These are phyloP conservation scores for Fusarium caatingaense DNA, from an alignment of 2,329 filamentous ascomycete genomes.

Conservation along the genomic window DNA sequence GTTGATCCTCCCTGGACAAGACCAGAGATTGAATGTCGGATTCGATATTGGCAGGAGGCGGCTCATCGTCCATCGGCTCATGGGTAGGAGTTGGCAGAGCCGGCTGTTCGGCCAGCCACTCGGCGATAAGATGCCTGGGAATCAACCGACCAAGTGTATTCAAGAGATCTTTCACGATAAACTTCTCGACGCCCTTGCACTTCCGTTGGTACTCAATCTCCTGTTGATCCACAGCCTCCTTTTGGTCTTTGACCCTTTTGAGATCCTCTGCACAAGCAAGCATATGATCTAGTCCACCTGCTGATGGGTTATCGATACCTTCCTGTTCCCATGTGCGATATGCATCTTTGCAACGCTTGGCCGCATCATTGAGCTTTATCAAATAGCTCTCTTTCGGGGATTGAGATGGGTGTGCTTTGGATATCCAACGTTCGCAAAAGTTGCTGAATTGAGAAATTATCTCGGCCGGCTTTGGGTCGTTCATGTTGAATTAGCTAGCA, in stretches of 20 bases:
- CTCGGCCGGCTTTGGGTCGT: neutral
- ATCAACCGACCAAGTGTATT: neutral
- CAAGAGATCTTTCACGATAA: neutral
- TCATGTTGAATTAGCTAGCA: neutral
- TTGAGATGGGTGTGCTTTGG: neutral
- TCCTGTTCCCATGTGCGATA: neutral
- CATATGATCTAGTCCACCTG: neutral
- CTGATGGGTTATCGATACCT: neutral
- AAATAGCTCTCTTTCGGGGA: neutral
- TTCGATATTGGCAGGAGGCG: neutral
- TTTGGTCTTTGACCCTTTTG: neutral
- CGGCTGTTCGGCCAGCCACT: neutral
- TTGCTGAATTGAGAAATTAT: neutral
- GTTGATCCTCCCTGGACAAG: neutral
- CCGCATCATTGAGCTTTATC: neutral
- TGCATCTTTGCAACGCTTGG: neutral
- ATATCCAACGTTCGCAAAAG: neutral
- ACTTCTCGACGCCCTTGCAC: neutral
- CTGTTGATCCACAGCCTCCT: neutral
- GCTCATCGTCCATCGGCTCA: too few species aligned
- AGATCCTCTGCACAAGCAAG: too few species aligned
- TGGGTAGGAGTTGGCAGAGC: neutral
- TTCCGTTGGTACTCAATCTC: neutral
- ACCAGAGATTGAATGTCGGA: too few species aligned
- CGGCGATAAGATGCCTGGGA: neutral